Percentiles rank a stretch among this genome's conserved stretches.
phyloP scores from a whole-genome alignment of 805 yeast genomes.

The Ogataea zsoltii region DNA sequence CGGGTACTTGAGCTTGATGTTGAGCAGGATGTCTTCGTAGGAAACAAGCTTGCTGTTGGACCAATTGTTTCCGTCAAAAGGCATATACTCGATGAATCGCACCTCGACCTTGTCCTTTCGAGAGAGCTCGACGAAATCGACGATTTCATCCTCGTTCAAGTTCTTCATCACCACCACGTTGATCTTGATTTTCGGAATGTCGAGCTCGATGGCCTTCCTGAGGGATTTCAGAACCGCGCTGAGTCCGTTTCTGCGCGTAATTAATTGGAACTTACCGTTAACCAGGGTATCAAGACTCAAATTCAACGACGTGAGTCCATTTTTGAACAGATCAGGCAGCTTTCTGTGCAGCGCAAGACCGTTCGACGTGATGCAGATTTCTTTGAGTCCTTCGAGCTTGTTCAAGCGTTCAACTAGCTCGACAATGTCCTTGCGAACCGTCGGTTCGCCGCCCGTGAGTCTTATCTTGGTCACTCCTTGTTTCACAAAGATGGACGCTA shows the following conservation, averaged over 20 bases:
- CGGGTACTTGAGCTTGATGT: slow-evolving; percentile 36
- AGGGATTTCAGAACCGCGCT: slow-evolving; percentile 45
- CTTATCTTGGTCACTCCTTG: slow-evolving; percentile 54
- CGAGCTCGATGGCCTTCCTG: slow-evolving; percentile 43
- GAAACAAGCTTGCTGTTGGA: slow-evolving; percentile 44
- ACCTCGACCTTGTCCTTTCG: slow-evolving; percentile 43
- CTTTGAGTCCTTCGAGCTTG: slow-evolving; percentile 42
- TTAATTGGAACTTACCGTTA: slow-evolving; percentile 49
- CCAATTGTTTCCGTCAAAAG: slow-evolving; percentile 59
- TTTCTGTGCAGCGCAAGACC: slow-evolving; percentile 53
- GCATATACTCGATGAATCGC: slow-evolving; percentile 60
- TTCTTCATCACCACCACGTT: slow-evolving; percentile 53
- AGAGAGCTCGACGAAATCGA: slow-evolving; percentile 46
- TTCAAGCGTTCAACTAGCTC: slow-evolving; percentile 42
- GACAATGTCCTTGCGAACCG: slow-evolving; percentile 51
- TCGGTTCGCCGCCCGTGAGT: slow-evolving; percentile 59
- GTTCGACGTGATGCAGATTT: slow-evolving; percentile 52
- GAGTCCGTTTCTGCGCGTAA: slow-evolving; percentile 53
- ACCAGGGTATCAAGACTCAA: slow-evolving; percentile 50
- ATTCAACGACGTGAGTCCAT: slow-evolving; percentile 50
- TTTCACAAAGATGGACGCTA: slow-evolving; percentile 45
- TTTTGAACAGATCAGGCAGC: slow-evolving; percentile 39
- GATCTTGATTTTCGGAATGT: slow-evolving; percentile 47
- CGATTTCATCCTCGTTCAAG: slow-evolving; percentile 51
- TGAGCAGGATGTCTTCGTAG: slow-evolving; percentile 43